These are phyloP conservation scores for Bolboschoenus planiculmis DNA, from an alignment of 176 grass and related monocot genomes.

Conservation along the genomic window DNA sequence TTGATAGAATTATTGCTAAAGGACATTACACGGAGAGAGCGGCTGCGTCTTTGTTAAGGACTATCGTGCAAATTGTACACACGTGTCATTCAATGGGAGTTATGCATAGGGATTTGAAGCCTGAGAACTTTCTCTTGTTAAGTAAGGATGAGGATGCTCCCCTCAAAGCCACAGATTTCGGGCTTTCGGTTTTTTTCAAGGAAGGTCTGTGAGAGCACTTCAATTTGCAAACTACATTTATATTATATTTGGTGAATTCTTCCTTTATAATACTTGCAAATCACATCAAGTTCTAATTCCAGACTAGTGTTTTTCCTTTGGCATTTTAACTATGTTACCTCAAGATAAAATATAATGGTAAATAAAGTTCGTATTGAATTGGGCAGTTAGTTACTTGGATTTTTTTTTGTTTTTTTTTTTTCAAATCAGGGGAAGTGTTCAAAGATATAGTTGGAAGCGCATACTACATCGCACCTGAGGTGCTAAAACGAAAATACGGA, in stretches of 20 bases:
- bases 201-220: slow-evolving; percentile 25
- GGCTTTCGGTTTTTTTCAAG: slow-evolving; percentile 89
- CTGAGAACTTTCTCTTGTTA: slow-evolving; percentile 83
- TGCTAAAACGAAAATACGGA: slow-evolving; percentile 68
- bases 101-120: slow-evolving; percentile 93
- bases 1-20: slow-evolving; percentile 80
- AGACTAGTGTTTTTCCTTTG: not conserved
- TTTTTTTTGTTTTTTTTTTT: not conserved
- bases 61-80: slow-evolving; percentile 91
- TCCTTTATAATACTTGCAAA: not conserved
- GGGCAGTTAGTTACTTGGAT: not conserved
- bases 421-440: slow-evolving; percentile 61
- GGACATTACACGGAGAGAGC: slow-evolving; percentile 85
- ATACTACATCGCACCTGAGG: slow-evolving; percentile 86
- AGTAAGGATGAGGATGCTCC: slow-evolving; percentile 75
- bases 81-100: slow-evolving; percentile 92
- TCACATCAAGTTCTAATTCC: not conserved
- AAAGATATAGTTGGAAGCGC: slow-evolving; percentile 92
- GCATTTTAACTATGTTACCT: not conserved
- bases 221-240: not conserved
- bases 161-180: slow-evolving; percentile 80
- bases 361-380: not conserved
- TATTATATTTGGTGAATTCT: not conserved
- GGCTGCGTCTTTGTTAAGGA: slow-evolving; percentile 62
- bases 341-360: not conserved